These are phyloP conservation scores for Boletus reticuloceps DNA, from an alignment of 768 basidiomycete species.

Conservation along the genomic window DNA sequence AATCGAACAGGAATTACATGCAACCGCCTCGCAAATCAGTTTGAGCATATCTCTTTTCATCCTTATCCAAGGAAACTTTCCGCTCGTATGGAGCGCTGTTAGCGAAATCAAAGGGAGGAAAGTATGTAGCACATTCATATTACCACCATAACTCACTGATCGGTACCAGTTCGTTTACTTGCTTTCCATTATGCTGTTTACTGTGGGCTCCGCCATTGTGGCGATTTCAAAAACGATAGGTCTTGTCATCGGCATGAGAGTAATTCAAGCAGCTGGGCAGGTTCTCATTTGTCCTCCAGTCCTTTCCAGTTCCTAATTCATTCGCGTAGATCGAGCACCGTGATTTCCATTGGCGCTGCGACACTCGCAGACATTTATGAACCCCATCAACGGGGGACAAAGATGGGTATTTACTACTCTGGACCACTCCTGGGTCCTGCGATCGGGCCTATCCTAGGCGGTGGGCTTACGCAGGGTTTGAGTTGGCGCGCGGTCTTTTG, in stretches of 20 bases:
- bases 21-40: conserved; percentile 62
- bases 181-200: conserved; percentile 49
- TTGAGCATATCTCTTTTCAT: conserved; percentile 71
- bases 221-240: conserved; percentile 55
- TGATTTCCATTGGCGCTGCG: conserved; percentile 66
- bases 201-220: conserved; percentile 54
- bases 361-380: conserved; percentile 82
- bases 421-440: conserved; percentile 75
- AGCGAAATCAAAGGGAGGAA: conserved; percentile 69
- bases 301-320: background rate
- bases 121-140: conserved; percentile 31
- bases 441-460: conserved; percentile 69
- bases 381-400: conserved; percentile 67
- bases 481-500: conserved; percentile 86
- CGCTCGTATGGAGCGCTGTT: conserved; percentile 31
- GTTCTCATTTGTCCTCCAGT: conserved; percentile 3
- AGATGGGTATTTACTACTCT: conserved; percentile 80
- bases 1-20: conserved; percentile 60
- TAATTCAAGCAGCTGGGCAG: conserved; percentile 63
- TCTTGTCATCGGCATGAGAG: conserved; percentile 64
- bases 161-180: conserved; percentile 51
- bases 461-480: conserved; percentile 62
- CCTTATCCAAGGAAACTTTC: conserved; percentile 59
- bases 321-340: conserved; percentile 53
- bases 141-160: background rate